These are phyloP conservation scores for Cylindrotheca fusiformis DNA, from an alignment of 108 stramenopile species.

Conservation along the genomic window DNA sequence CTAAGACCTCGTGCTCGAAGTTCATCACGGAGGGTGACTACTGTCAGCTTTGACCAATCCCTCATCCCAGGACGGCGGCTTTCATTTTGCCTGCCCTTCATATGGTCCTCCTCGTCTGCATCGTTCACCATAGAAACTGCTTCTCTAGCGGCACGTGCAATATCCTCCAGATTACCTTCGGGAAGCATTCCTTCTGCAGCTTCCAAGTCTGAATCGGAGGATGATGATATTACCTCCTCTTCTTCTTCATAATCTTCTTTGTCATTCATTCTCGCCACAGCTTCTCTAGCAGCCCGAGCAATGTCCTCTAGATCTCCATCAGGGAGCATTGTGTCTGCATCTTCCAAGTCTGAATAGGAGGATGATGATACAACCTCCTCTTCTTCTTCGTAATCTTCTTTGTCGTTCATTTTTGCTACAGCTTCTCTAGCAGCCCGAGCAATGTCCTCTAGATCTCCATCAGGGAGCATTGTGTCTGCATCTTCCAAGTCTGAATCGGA, in stretches of 20 bases:
- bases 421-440: conserved; percentile 25
- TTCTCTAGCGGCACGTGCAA: conserved; percentile 24
- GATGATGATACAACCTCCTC: conserved; percentile 2
- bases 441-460: conserved; percentile 10
- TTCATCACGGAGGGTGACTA: conserved; percentile 11
- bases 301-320: conserved; percentile 13
- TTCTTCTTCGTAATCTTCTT: conserved; percentile 1
- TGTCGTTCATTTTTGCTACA: conserved; percentile 1
- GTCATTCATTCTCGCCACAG: conserved; percentile 3
- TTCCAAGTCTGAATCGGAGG: conserved; percentile 14
- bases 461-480: conserved; percentile 1
- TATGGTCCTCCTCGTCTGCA: background rate
- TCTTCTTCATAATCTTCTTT: conserved; percentile 9
- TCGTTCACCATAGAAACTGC: conserved; percentile 8
- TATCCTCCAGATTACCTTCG: conserved; percentile 8
- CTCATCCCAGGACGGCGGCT: background rate
- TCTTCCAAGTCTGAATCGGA: conserved; percentile 18
- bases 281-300: conserved; percentile 23
- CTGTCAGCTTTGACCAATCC: conserved; percentile 23
- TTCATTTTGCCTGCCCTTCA: background rate
- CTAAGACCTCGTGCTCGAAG: conserved; percentile 14
- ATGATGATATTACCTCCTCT: background rate
- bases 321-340: conserved; percentile 1
- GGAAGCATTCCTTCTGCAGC: conserved; percentile 4
- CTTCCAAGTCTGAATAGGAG: conserved; percentile 14